phyloP scores from a whole-genome alignment of 2,329 filamentous ascomycete genomes.

The Phaeosphaeria sp. region DNA sequence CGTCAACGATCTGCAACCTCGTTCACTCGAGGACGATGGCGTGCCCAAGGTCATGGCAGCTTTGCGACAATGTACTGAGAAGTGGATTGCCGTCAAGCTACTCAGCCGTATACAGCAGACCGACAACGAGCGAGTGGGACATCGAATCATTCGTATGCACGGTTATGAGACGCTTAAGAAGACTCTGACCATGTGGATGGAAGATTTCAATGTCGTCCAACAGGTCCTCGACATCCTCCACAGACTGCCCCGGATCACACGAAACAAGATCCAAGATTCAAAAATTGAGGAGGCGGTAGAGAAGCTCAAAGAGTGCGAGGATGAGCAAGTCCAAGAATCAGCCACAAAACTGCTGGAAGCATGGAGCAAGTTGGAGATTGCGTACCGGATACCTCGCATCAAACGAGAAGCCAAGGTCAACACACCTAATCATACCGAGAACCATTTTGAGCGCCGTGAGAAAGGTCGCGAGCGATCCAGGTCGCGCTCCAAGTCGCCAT shows the following conservation, averaged over 20 bases:
- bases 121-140: slow-evolving; percentile 84
- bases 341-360: slow-evolving; percentile 75
- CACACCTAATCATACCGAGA: slow-evolving; percentile 46
- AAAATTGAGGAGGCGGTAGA: slow-evolving; percentile 88
- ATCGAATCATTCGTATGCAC: slow-evolving; percentile 93
- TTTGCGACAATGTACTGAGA: slow-evolving; percentile 97
- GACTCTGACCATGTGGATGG: slow-evolving; percentile 80
- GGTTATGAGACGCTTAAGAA: slow-evolving; percentile 95
- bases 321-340: slow-evolving; percentile 76
- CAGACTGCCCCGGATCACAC: slow-evolving; percentile 85
- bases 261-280: slow-evolving; percentile 96
- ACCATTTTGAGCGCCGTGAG: slow-evolving; percentile 68
- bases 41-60: slow-evolving; percentile 96
- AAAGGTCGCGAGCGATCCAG: slow-evolving; percentile 55
- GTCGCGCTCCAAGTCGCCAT: slow-evolving; percentile 57
- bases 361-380: slow-evolving; percentile 89
- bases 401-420: slow-evolving; percentile 75
- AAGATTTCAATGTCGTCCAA: slow-evolving; percentile 87
- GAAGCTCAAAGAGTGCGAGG: slow-evolving; percentile 69
- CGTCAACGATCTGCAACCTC: slow-evolving; percentile 84
- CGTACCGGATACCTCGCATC: slow-evolving; percentile 90
- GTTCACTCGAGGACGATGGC: slow-evolving; percentile 78
- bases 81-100: slow-evolving; percentile 98
- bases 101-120: slow-evolving; percentile 86
- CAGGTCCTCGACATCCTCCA: slow-evolving; percentile 91